phyloP scores from a whole-genome alignment of 2,329 filamentous ascomycete genomes.

The Blastomyces gilchristii region DNA sequence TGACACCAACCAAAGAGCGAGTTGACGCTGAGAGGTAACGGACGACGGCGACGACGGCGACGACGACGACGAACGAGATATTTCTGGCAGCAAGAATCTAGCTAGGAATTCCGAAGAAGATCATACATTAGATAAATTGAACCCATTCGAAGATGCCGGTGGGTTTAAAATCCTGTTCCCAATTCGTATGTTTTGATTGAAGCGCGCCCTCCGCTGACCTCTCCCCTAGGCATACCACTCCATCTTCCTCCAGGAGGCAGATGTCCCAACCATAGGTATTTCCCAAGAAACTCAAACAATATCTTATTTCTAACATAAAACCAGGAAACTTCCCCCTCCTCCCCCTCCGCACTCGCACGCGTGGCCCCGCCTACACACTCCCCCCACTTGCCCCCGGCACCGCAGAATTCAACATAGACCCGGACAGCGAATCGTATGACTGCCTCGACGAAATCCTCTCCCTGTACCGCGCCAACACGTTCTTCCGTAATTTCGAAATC shows the following conservation, averaged over 20 bases:
- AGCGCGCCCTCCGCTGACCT: background rate
- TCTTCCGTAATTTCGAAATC: constrained; percentile 99
- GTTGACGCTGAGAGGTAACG: background rate
- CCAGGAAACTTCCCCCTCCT: constrained; percentile 87
- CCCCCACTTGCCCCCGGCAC: constrained; percentile 51
- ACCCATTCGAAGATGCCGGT: constrained; percentile 38
- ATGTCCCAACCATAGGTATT: constrained; percentile 54
- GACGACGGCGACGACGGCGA: background rate
- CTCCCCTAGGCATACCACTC: constrained; percentile 82
- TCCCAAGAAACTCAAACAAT: background rate
- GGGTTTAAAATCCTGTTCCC: constrained; percentile 17
- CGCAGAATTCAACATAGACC: constrained; percentile 50
- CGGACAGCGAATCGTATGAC: constrained; percentile 88
- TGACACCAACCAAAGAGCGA: background rate
- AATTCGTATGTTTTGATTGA: background rate
- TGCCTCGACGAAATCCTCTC: constrained; percentile 86
- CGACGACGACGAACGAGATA: background rate
- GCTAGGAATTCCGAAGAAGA: background rate
- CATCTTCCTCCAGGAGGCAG: constrained; percentile 77
- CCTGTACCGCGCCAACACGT: constrained; percentile 93
- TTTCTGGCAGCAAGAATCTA: background rate
- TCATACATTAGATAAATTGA: background rate
- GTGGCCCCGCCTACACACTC: constrained; percentile 87
- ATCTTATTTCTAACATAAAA: constrained; percentile 2
- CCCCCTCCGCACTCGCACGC: constrained; percentile 85